These are phyloP conservation scores for Gelatoporia subvermispora DNA, from an alignment of 768 basidiomycete species.

Conservation along the genomic window DNA sequence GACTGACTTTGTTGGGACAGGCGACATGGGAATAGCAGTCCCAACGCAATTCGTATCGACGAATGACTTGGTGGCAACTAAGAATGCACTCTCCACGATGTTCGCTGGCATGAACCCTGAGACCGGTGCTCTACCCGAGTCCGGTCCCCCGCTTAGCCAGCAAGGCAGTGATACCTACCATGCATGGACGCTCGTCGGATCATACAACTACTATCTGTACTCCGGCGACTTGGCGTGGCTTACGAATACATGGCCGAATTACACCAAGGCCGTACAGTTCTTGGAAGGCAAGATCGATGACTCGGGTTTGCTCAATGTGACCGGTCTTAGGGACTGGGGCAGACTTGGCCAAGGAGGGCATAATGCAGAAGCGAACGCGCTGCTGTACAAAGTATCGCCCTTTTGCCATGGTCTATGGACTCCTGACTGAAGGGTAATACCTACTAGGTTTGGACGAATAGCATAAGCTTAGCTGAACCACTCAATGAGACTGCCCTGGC, in stretches of 20 bases:
- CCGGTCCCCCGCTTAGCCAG: conserved; percentile 42
- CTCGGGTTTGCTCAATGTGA: conserved; percentile 49
- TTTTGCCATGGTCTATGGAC: neutral
- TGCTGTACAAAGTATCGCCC: conserved; percentile 40
- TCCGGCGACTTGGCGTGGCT: conserved; percentile 51
- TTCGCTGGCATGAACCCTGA: conserved; percentile 46
- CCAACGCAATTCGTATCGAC: conserved; percentile 60
- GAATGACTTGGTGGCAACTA: conserved; percentile 50
- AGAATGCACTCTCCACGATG: conserved; percentile 55
- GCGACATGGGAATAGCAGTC: conserved; percentile 61
- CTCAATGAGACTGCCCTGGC: conserved; percentile 33
- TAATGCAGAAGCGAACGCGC: conserved; percentile 53
- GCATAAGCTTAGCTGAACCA: conserved; percentile 38
- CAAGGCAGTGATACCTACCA: conserved; percentile 49
- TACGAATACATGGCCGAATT: conserved; percentile 47
- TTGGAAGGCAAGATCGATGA: conserved; percentile 47
- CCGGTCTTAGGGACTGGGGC: conserved; percentile 55
- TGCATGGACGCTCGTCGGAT: conserved; percentile 58
- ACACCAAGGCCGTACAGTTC: conserved; percentile 51
- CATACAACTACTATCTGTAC: conserved; percentile 51
- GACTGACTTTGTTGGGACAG: conserved; percentile 18
- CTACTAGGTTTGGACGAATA: conserved; percentile 43
- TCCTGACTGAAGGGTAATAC: conserved; percentile 1
- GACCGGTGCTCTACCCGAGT: conserved; percentile 54
- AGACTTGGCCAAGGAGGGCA: conserved; percentile 50